Percentiles rank a stretch among this genome's conserved stretches.
Evolutionary conservation across 2,329 filamentous ascomycete species (phyloP).

Genomic region (Cladosporium sphaerospermum): DNA sequence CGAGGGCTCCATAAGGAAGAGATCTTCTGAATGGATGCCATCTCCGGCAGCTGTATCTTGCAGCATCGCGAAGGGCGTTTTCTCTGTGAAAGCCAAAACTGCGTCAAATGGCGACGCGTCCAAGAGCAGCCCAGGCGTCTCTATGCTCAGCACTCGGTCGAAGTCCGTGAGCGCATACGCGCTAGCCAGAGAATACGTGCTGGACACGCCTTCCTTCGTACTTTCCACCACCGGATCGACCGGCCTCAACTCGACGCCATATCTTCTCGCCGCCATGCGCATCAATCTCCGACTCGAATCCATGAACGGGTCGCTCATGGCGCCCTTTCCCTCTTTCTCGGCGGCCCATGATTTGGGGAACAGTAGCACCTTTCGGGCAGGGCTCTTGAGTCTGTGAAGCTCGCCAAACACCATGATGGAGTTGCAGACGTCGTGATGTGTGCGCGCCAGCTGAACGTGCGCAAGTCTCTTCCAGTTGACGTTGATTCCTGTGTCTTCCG

Average conservation of each 20-base stretch:
- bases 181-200: slow-evolving; percentile 40
- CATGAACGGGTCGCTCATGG: slow-evolving; percentile 36
- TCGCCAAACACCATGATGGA: slow-evolving; percentile 46
- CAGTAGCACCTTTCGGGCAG: slow-evolving; percentile 39
- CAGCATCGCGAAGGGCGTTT: slow-evolving; percentile 26
- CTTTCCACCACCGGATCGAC: slow-evolving; percentile 35
- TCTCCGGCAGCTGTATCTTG: slow-evolving; percentile 22
- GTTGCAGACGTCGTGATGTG: slow-evolving; percentile 43
- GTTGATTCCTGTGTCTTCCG: slow-evolving; percentile 14
- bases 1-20: slow-evolving; percentile 28
- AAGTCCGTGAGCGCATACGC: slow-evolving; percentile 40
- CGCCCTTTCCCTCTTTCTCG: slow-evolving; percentile 28
- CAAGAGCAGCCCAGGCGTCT: slow-evolving; percentile 40
- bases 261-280: slow-evolving; percentile 40
- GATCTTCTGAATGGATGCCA: slow-evolving; percentile 27
- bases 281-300: slow-evolving; percentile 40
- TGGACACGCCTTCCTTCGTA: slow-evolving; percentile 25
- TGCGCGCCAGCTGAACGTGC: slow-evolving; percentile 42
- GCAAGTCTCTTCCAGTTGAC: slow-evolving; percentile 42
- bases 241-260: slow-evolving; percentile 40
- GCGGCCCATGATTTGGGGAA: slow-evolving; percentile 37
- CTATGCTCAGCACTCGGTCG: slow-evolving; percentile 40
- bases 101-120: slow-evolving; percentile 42
- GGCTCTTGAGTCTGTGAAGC: slow-evolving; percentile 39
- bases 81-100: slow-evolving; percentile 28